Conservation (phyloP, 139 green algal genomes). For the Closterium sp. region DNA sequence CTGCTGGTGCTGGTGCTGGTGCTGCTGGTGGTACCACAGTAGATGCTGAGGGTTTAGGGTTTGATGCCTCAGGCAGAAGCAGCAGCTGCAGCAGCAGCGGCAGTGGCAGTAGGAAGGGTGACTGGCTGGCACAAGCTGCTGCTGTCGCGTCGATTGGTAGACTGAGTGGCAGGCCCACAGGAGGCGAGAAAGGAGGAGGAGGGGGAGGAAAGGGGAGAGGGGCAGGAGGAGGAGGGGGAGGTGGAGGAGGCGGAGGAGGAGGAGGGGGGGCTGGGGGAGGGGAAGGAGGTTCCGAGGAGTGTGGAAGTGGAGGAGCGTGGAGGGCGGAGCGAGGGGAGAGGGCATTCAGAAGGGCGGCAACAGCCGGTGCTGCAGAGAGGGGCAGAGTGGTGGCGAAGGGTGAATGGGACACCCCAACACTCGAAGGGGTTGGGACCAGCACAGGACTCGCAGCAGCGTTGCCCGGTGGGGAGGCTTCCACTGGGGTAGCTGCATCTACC, state of each 20-base stretch:
- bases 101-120: background rate
- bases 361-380: background rate
- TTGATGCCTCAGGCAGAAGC: background rate
- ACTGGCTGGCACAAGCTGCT: background rate
- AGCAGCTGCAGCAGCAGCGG: background rate
- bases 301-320: background rate
- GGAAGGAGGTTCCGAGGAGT: background rate
- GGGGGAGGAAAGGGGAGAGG: background rate
- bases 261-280: background rate
- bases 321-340: background rate
- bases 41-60: background rate
- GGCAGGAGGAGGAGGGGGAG: background rate
- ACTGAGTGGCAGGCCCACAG: background rate
- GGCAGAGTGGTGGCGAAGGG: background rate
- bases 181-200: background rate
- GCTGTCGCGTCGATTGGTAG: background rate
- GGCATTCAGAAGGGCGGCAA: background rate
- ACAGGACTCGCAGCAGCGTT: background rate
- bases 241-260: background rate
- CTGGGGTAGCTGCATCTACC: background rate
- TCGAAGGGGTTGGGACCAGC: too few species aligned
- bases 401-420: background rate
- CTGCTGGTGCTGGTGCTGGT: background rate
- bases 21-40: background rate
- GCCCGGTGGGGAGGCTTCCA: background rate